Evolutionary conservation across 345 rosid genomes (phyloP).

Genomic region (Citrus medica): DNA sequence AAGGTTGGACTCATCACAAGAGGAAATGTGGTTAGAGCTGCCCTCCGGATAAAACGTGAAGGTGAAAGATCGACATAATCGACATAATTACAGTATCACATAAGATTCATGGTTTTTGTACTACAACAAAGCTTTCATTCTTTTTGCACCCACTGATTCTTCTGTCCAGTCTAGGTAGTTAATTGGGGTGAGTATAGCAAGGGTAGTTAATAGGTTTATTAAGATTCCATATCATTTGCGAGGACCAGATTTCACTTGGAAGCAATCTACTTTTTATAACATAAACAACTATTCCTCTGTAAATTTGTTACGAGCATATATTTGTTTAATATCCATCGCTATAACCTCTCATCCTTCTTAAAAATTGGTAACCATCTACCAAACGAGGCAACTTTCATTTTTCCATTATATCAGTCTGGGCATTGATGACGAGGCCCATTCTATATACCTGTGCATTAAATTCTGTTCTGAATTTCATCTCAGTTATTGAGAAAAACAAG

Average conservation of each 20-base stretch:
- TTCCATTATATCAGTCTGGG: not conserved
- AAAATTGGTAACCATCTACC: not conserved
- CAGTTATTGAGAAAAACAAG: not conserved
- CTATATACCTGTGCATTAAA: not conserved
- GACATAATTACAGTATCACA: slow-evolving; percentile 13
- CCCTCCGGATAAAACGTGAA: slow-evolving; percentile 59
- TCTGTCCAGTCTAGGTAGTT: not conserved
- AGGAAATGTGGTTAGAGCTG: slow-evolving; percentile 75
- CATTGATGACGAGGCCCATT: not conserved
- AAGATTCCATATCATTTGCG: not conserved
- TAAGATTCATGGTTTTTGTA: not conserved
- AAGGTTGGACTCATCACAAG: slow-evolving; percentile 85
- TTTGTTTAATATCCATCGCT: not conserved
- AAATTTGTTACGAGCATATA: not conserved
- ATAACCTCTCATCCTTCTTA: not conserved
- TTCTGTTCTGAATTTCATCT: not conserved
- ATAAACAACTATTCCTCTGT: not conserved
- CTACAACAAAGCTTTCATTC: not conserved
- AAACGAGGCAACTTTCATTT: not conserved
- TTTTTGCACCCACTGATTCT: not conserved
- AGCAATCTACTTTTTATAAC: not conserved
- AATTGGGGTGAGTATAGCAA: not conserved
- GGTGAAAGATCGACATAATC: slow-evolving; percentile 26
- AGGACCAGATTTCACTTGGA: not conserved
- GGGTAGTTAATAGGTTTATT: slow-evolving; percentile 4